Evolutionary conservation across 768 basidiomycete genomes (phyloP).

Genomic region (Trametopsis cervina): DNA sequence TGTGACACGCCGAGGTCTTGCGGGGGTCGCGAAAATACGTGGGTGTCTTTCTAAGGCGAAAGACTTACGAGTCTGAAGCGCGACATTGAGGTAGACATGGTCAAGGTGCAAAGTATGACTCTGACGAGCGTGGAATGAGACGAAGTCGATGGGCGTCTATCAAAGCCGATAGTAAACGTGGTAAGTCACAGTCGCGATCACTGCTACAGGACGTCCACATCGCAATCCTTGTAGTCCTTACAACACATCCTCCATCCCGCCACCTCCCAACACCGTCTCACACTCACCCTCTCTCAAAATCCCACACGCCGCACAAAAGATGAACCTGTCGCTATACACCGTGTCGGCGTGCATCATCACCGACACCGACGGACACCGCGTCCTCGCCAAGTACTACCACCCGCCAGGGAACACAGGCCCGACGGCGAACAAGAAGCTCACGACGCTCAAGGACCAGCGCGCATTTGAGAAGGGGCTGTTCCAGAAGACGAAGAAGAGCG

Average conservation of each 20-base stretch:
- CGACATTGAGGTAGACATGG: slow-evolving; percentile 8
- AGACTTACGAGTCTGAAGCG: slow-evolving; percentile 52
- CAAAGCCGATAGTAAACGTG: too few species aligned
- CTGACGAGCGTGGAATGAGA: too few species aligned
- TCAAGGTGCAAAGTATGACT: not conserved
- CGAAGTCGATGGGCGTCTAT: too few species aligned
- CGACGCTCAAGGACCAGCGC: slow-evolving; percentile 84
- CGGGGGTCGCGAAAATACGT: slow-evolving; percentile 40
- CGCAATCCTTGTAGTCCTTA: too few species aligned
- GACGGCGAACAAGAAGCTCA: slow-evolving; percentile 49
- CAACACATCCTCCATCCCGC: too few species aligned
- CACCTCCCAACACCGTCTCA: too few species aligned
- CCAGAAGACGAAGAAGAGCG: slow-evolving; percentile 92
- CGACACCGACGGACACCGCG: slow-evolving; percentile 92
- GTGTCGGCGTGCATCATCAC: slow-evolving; percentile 84
- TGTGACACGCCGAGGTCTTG: slow-evolving; percentile 40
- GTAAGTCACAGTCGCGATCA: too few species aligned
- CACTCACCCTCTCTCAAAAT: too few species aligned
- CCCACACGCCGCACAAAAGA: too few species aligned
- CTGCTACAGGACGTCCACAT: too few species aligned
- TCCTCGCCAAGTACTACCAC: slow-evolving; percentile 93
- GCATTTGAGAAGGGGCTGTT: slow-evolving; percentile 93
- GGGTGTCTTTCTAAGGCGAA: slow-evolving; percentile 36
- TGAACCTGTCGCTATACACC: slow-evolving; percentile 88
- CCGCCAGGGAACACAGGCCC: slow-evolving; percentile 47